phyloP scores from a whole-genome alignment of 1,139 yeast genomes.

The Candida tropicalis region DNA sequence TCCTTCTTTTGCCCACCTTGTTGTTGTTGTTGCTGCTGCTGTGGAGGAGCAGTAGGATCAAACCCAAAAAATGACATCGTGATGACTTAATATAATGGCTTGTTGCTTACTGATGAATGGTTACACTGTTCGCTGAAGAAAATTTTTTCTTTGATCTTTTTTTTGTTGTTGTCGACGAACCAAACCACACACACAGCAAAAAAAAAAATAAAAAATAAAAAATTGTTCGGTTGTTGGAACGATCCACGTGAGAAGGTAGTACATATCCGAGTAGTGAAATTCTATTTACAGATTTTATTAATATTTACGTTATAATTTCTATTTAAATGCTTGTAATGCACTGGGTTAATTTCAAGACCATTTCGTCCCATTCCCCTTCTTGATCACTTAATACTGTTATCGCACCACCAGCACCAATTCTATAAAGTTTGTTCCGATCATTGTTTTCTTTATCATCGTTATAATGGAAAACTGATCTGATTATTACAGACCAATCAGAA shows the following conservation, averaged over 20 bases:
- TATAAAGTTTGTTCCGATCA: constrained; percentile 51
- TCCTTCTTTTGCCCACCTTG: constrained; percentile 17
- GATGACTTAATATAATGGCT: not conserved
- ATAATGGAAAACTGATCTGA: constrained; percentile 80
- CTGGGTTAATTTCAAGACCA: constrained; percentile 79
- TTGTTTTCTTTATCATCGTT: constrained; percentile 45
- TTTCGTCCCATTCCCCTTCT: constrained; percentile 90
- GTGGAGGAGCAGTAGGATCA: constrained; percentile 49
- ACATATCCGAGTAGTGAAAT: not conserved
- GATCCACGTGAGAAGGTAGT: no score
- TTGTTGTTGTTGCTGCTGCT: not conserved
- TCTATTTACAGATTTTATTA: constrained; percentile 3
- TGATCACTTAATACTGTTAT: constrained; percentile 84
- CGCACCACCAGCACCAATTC: constrained; percentile 99
- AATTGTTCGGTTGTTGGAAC: not conserved
- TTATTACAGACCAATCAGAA: constrained; percentile 96
- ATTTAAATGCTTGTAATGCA: constrained; percentile 66
- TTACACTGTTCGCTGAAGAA: not conserved
- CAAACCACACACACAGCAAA: no score
- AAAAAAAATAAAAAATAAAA: not conserved
- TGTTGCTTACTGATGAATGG: not conserved
- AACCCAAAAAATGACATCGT: constrained; percentile 62
- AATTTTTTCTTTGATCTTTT: constrained; percentile 3
- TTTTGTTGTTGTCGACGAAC: constrained; percentile 7
- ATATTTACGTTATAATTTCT: constrained; percentile 3